Evolutionary conservation across 768 basidiomycete genomes (phyloP), one percentile per base, ranked within the genome.

Genomic region (Mycena leptocephala): DNA sequence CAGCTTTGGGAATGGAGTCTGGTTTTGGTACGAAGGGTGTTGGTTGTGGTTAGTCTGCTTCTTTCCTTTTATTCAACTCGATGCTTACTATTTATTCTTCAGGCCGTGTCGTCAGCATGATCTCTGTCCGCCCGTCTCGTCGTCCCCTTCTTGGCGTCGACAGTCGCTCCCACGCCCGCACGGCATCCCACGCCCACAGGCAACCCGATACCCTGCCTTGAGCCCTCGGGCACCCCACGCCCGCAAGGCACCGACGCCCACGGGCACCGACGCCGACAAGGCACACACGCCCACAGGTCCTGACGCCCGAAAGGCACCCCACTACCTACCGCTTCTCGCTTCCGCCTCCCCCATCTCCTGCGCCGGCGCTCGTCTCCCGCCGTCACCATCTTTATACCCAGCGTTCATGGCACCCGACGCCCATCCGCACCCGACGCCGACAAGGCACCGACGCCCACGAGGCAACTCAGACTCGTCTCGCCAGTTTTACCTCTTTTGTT

Each of bases 171-270:
- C 53, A 61, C 39, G 69, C 58, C 56, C 39, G 24, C 58, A 61
- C 10, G 55, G 68, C 55, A 67, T 41, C 55, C 51, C 22, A 69
- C 56, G 56, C 68, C 68, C 55, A 30, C 66, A 51, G 33, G 53
- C 65, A 53, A 5, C 33, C 30, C 8, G n/a, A 26, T 26, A 37
- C 22, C 65, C 22, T 26, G n/a, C 22, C 28, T 37, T 7, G n/a
- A 32, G 16, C 37, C 33, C 22, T 55, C 35, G n/a, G 7, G 24
- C 64, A n/a, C 56, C 39, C 56, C 68, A 59, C 64, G 64, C 68
- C 68, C 30, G n/a, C 68, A 70, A 70, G 68, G 68, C 68, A 46
- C 41, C 39, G 51, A 28, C 24, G 51, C 51, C 28, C 51, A 26
- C 51, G n/a, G 68, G 68, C 68, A 46, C 41, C 39, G 51, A 28